These are phyloP conservation scores for Endocarpon pusillum DNA, from an alignment of 495 filamentous ascomycete species.

Conservation along the genomic window DNA sequence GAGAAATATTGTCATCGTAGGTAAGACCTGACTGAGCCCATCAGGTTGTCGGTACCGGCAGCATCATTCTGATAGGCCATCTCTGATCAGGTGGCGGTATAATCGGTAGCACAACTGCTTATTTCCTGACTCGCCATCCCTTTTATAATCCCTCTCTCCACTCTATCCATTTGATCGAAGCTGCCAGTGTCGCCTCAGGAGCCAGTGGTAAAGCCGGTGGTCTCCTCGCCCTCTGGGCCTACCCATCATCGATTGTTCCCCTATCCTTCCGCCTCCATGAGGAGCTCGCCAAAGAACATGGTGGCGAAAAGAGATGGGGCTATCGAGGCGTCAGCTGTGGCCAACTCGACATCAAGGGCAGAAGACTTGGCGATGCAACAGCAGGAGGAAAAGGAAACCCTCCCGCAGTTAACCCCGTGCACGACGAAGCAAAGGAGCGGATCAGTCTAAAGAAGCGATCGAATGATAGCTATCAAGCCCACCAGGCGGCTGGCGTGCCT, in stretches of 20 bases:
- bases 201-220: constrained; percentile 94
- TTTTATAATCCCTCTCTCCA: constrained; percentile 59
- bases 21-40: no score
- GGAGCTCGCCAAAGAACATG: constrained; percentile 71
- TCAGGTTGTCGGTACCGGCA: no score
- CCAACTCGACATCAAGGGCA: constrained; percentile 43
- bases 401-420: constrained; percentile 9
- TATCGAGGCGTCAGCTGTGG: constrained; percentile 70
- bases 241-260: constrained; percentile 70
- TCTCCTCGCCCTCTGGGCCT: constrained; percentile 82
- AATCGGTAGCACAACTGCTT: constrained; percentile 85
- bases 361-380: constrained; percentile 21
- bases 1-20: no score
- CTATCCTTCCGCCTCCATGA: constrained; percentile 73
- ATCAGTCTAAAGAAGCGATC: constrained; percentile 61
- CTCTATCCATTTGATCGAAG: constrained; percentile 77
- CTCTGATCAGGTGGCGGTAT: constrained; percentile 82
- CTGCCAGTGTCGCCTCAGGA: constrained; percentile 70
- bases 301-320: constrained; percentile 69
- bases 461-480: constrained; percentile 36
- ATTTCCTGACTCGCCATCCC: constrained; percentile 81
- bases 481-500: constrained; percentile 48
- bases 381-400: constrained; percentile 14
- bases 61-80: no score
- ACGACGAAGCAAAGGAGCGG: constrained; percentile 8